Evolutionary conservation across 2,329 filamentous ascomycete genomes (phyloP).

Genomic region (Penicillium brevicompactum): DNA sequence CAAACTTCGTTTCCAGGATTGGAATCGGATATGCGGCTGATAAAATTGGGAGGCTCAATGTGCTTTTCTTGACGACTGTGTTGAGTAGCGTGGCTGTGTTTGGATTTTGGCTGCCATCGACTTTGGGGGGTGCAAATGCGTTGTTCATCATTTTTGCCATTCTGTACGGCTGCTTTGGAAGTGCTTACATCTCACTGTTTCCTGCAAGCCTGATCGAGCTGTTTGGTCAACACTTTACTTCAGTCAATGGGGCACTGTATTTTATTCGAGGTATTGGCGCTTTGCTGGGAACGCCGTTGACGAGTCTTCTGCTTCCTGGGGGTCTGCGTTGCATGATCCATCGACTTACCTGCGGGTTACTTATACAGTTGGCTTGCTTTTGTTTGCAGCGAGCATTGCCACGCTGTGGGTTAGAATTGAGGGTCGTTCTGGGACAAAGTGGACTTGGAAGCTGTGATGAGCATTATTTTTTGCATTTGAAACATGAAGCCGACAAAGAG

Average conservation of each 20-base stretch:
- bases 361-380: no score
- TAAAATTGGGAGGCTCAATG: slow-evolving; percentile 43
- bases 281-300: no score
- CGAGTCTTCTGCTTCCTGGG: no score
- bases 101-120: slow-evolving; percentile 30
- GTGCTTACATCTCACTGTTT: slow-evolving; percentile 45
- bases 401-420: no score
- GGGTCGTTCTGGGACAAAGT: no score
- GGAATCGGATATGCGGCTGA: slow-evolving; percentile 44
- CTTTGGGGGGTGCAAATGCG: slow-evolving; percentile 21
- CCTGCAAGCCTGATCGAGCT: slow-evolving; percentile 41
- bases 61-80: slow-evolving; percentile 37
- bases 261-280: neutral
- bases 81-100: slow-evolving; percentile 34
- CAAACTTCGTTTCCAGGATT: slow-evolving; percentile 44
- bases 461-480: no score
- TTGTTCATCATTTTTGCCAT: slow-evolving; percentile 39
- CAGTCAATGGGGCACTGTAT: neutral
- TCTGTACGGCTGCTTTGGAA: slow-evolving; percentile 41
- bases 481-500: no score
- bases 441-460: no score
- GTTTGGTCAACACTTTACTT: slow-evolving; percentile 33
- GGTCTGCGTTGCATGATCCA: no score
- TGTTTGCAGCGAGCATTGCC: no score
- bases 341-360: no score